These are phyloP conservation scores for Exserohilum turcica DNA, from an alignment of 2,329 filamentous ascomycete species.

Conservation along the genomic window DNA sequence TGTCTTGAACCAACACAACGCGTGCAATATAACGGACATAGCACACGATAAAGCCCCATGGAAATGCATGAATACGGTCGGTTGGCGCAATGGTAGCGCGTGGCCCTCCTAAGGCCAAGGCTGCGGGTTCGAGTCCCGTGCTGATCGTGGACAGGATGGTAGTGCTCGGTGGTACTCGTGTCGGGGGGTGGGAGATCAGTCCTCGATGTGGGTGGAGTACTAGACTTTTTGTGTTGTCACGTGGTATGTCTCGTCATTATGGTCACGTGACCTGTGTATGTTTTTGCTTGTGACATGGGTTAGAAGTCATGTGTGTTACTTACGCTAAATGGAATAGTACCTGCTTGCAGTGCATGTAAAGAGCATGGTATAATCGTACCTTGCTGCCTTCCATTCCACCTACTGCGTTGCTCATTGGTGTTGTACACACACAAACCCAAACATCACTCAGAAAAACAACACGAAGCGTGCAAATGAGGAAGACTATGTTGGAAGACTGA, in stretches of 20 bases:
- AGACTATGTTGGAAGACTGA: constrained; percentile 16
- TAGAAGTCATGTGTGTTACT: too few species aligned
- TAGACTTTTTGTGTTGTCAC: neutral
- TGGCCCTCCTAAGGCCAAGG: constrained; percentile 48
- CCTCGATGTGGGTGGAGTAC: neutral
- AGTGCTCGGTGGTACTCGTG: neutral
- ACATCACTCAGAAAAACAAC: neutral
- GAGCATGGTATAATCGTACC: too few species aligned
- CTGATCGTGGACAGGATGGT: constrained; percentile 37
- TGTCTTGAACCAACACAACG: too few species aligned
- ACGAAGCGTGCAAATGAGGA: neutral
- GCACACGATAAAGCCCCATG: constrained; percentile 1
- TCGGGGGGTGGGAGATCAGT: too few species aligned
- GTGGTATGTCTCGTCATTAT: neutral
- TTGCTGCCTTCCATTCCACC: too few species aligned
- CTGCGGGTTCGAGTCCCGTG: constrained; percentile 46
- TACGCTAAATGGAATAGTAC: too few species aligned
- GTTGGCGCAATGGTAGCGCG: constrained; percentile 49
- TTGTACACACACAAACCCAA: too few species aligned
- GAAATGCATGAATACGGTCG: constrained; percentile 30
- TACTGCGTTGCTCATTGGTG: too few species aligned
- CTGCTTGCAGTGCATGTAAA: too few species aligned
- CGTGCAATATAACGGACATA: neutral
- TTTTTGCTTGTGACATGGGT: too few species aligned
- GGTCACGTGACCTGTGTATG: too few species aligned